Evolutionary conservation across 306 rosid species (phyloP).

Genomic region (Malus asiatica): DNA sequence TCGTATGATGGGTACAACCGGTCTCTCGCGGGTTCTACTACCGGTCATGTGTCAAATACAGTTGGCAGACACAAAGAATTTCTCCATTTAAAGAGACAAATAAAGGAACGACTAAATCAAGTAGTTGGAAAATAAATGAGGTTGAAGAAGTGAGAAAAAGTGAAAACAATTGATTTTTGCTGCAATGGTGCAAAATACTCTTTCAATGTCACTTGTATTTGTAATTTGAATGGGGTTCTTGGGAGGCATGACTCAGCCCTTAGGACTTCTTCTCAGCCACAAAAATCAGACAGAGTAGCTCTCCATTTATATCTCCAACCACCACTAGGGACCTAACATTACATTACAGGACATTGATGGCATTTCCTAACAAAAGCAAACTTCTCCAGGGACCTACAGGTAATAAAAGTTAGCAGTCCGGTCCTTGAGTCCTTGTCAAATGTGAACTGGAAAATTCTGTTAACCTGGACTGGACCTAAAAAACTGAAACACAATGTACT

Average conservation of each 20-base stretch:
- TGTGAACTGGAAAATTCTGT: not conserved
- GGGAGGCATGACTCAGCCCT: not conserved
- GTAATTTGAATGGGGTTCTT: not conserved
- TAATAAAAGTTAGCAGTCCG: conserved; percentile 17
- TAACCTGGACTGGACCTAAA: conserved; percentile 8
- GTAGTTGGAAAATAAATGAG: not conserved
- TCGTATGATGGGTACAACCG: too few species aligned
- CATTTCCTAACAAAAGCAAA: not conserved
- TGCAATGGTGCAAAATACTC: not conserved
- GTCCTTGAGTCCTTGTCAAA: conserved; percentile 11
- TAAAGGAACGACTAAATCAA: not conserved
- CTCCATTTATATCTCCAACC: conserved; percentile 10
- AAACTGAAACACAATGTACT: not conserved
- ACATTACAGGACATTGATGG: conserved; percentile 4
- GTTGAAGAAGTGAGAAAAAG: not conserved
- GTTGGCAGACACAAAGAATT: too few species aligned
- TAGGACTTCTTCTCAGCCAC: not conserved
- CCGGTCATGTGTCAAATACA: too few species aligned
- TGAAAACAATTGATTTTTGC: not conserved
- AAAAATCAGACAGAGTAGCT: not conserved
- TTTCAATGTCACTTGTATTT: not conserved
- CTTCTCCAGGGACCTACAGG: conserved; percentile 7
- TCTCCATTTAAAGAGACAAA: too few species aligned
- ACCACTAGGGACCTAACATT: not conserved
- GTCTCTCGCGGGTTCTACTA: too few species aligned